phyloP scores from a whole-genome alignment of 2,329 filamentous ascomycete species.

The Pseudohalonectria lignicola region DNA sequence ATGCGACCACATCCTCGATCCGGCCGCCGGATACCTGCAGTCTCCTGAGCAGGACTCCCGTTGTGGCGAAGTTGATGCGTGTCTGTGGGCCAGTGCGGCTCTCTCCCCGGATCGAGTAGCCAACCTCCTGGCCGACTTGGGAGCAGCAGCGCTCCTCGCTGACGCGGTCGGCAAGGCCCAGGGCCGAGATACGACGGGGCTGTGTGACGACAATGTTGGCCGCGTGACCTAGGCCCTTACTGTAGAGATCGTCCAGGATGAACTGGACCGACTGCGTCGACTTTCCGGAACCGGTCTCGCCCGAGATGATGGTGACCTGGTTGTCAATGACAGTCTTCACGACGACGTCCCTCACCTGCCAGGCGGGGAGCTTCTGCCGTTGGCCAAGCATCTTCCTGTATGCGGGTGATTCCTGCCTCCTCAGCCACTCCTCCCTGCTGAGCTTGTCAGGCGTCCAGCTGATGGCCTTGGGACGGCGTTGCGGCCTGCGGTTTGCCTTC shows the following conservation, averaged over 20 bases:
- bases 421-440: slow-evolving; percentile 59
- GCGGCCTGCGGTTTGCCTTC: slow-evolving; percentile 19
- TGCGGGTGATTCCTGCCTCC: slow-evolving; percentile 50
- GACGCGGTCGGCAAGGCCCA: slow-evolving; percentile 88
- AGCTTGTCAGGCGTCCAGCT: slow-evolving; percentile 48
- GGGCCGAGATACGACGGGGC: slow-evolving; percentile 83
- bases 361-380: slow-evolving; percentile 72
- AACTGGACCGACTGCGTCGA: slow-evolving; percentile 97
- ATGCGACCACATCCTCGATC: slow-evolving; percentile 68
- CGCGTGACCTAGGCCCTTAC: slow-evolving; percentile 58
- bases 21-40: slow-evolving; percentile 82
- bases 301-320: slow-evolving; percentile 92
- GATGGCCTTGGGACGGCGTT: slow-evolving; percentile 46
- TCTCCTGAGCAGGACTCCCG: slow-evolving; percentile 79
- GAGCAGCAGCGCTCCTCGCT: slow-evolving; percentile 74
- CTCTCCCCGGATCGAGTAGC: slow-evolving; percentile 86
- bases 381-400: slow-evolving; percentile 66
- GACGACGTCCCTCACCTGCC: slow-evolving; percentile 69
- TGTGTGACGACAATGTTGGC: slow-evolving; percentile 95
- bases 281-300: slow-evolving; percentile 94
- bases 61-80: slow-evolving; percentile 91
- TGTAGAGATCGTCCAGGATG: slow-evolving; percentile 82
- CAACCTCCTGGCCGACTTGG: slow-evolving; percentile 74
- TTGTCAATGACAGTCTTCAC: slow-evolving; percentile 63
- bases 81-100: slow-evolving; percentile 64